A percentile compares a stretch with the other conserved stretches of the same genome.
Conservation (phyloP, 805 yeast species). For the Metschnikowia anglica region DNA sequence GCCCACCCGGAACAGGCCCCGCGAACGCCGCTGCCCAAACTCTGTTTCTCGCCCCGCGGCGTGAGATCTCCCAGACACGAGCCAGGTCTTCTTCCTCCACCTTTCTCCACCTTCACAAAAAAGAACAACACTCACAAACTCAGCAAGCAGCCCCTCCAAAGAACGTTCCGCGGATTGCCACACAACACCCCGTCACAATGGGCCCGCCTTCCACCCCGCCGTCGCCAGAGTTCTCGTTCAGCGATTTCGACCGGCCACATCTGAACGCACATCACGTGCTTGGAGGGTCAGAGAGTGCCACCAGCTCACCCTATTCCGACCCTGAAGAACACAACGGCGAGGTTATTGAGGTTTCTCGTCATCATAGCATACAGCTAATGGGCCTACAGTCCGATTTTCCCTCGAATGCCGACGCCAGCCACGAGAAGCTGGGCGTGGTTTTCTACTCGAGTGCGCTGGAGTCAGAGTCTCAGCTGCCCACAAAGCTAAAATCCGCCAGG, state of each 20-base stretch:
- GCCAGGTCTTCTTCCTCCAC: too few species aligned
- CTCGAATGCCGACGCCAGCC: background rate
- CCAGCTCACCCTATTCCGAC: conserved; percentile 5
- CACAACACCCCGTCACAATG: background rate
- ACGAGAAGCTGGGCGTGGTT: conserved; percentile 5
- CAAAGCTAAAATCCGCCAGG: conserved; percentile 8
- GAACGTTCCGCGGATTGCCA: background rate
- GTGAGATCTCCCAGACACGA: background rate
- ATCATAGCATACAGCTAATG: too few species aligned
- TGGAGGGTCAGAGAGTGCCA: conserved; percentile 1
- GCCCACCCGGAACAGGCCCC: too few species aligned
- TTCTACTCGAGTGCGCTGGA: conserved; percentile 24
- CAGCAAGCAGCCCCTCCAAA: too few species aligned
- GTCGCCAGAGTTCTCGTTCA: conserved; percentile 7
- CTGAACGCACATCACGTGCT: conserved; percentile 3
- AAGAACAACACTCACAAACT: too few species aligned
- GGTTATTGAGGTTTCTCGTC: too few species aligned
- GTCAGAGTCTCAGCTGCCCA: conserved; percentile 14
- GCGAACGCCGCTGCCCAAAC: background rate
- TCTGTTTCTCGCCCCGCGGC: background rate
- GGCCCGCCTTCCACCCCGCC: conserved; percentile 5
- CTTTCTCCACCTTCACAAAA: background rate
- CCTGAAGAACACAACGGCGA: too few species aligned
- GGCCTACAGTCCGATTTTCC: background rate
- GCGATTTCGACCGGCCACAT: conserved; percentile 4